phyloP scores from a whole-genome alignment of 768 basidiomycete genomes.

The Exidia glandulosa region DNA sequence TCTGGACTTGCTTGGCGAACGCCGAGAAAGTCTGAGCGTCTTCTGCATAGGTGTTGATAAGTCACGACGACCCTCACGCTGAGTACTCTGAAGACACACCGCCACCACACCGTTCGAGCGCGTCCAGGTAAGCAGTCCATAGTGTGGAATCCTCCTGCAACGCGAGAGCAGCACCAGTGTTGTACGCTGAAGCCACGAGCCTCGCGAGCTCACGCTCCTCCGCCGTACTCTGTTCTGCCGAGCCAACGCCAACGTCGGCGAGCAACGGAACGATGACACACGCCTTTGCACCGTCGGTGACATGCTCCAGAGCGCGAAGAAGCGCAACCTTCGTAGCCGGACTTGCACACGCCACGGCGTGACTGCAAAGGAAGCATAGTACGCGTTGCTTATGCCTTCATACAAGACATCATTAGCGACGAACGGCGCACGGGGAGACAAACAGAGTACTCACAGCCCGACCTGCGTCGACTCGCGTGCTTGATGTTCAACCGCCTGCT shows the following conservation, averaged over 20 bases:
- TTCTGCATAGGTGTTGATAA: not conserved
- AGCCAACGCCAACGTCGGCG: too few relatives aligned
- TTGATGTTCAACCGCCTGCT: conserved; percentile 32
- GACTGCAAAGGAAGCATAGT: conserved; percentile 70
- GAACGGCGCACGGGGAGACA: not conserved
- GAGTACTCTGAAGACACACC: conserved; percentile 20
- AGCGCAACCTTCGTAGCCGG: conserved; percentile 40
- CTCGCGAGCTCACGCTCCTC: conserved; percentile 1
- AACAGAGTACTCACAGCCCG: conserved; percentile 31
- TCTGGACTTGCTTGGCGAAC: conserved; percentile 35
- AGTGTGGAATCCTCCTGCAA: conserved; percentile 21
- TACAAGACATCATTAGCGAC: too few relatives aligned
- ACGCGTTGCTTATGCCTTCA: conserved; percentile 59
- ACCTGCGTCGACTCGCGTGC: conserved; percentile 48
- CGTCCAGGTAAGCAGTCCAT: not conserved
- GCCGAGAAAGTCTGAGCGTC: not conserved
- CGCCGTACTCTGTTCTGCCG: conserved; percentile 6
- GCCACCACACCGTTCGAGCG: conserved; percentile 13
- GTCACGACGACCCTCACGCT: too few relatives aligned
- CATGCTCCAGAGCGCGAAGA: conserved; percentile 33
- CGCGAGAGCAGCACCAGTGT: conserved; percentile 31
- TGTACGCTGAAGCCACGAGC: conserved; percentile 29
- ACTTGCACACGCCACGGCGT: conserved; percentile 48
- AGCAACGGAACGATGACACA: conserved; percentile 52
- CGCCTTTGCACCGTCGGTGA: conserved; percentile 40